phyloP scores from a whole-genome alignment of 345 rosid species.

The Aquilaria malaccensis region DNA sequence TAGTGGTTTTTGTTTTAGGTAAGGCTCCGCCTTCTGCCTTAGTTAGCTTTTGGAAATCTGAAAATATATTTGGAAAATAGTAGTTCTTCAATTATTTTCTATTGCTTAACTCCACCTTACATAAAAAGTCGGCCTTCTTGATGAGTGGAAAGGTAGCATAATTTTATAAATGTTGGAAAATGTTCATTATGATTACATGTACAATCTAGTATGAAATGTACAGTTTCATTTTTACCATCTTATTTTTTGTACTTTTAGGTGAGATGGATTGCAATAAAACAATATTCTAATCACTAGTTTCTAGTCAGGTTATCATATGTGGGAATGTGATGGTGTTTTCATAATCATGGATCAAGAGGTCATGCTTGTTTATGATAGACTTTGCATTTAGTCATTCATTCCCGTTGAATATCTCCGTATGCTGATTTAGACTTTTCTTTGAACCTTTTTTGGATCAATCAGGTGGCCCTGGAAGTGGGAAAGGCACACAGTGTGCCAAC shows the following conservation, averaged over 20 bases:
- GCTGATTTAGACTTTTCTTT: background rate
- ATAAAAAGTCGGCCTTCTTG: background rate
- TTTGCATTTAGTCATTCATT: slow-evolving; percentile 1
- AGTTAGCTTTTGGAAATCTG: background rate
- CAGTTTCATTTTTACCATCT: no score
- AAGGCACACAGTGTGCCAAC: slow-evolving; percentile 75
- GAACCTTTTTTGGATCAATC: slow-evolving; percentile 14
- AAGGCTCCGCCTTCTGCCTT: slow-evolving; percentile 13
- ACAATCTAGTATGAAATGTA: no score
- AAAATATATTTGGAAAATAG: background rate
- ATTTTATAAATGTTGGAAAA: no score
- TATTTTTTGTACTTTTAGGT: background rate
- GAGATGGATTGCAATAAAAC: background rate
- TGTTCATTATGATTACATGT: no score
- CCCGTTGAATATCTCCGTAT: background rate
- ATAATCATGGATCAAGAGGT: background rate
- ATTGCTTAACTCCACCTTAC: no score
- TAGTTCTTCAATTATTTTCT: background rate
- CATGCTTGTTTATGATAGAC: background rate
- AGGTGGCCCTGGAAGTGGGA: slow-evolving; percentile 98
- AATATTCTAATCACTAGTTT: background rate
- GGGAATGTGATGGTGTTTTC: no score
- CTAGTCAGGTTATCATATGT: no score
- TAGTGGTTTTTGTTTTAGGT: slow-evolving; percentile 88
- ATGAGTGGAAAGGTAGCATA: background rate